Percentiles rank a stretch among this genome's conserved stretches.
Evolutionary conservation across 768 basidiomycete species (phyloP).

Genomic region (Mycena polygramma): DNA sequence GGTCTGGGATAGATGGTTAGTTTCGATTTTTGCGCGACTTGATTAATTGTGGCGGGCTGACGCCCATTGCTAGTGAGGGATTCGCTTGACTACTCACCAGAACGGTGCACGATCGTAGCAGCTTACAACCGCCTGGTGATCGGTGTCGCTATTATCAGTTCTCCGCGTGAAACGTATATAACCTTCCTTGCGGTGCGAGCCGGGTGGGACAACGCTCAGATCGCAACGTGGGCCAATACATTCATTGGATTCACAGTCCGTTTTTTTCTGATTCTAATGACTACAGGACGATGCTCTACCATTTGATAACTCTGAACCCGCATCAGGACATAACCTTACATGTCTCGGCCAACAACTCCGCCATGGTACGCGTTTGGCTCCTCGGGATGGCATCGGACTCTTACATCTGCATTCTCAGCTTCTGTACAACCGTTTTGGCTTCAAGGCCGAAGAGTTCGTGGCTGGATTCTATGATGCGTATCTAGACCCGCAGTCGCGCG

Average conservation of each 20-base stretch:
- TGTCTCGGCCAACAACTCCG: constrained; percentile 85
- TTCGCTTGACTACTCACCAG: constrained; percentile 75
- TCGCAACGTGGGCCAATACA: constrained; percentile 71
- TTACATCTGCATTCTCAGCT: constrained; percentile 56
- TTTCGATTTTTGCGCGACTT: constrained; percentile 9
- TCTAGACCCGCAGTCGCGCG: constrained; percentile 74
- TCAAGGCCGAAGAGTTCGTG: constrained; percentile 89
- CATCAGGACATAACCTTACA: constrained; percentile 85
- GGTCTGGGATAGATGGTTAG: constrained; percentile 83
- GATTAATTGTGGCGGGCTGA: constrained; percentile 23
- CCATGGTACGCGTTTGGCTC: constrained; percentile 66
- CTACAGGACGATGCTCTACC: constrained; percentile 80
- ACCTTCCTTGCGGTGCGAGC: constrained; percentile 84
- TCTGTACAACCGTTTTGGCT: constrained; percentile 88
- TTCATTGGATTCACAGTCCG: not conserved
- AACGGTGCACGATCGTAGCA: constrained; percentile 82
- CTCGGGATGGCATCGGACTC: not conserved
- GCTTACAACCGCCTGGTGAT: constrained; percentile 79
- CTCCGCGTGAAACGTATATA: constrained; percentile 85
- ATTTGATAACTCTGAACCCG: constrained; percentile 79
- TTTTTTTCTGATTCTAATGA: constrained; percentile 11
- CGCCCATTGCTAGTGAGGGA: constrained; percentile 68
- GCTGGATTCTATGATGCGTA: constrained; percentile 87
- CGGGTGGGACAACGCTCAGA: constrained; percentile 85
- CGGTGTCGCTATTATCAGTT: constrained; percentile 82